Percentiles rank a stretch among this genome's conserved stretches.
These are phyloP conservation scores for Colletotrichum gigasporum DNA, from an alignment of 2,329 filamentous ascomycete species.

Conservation along the genomic window DNA sequence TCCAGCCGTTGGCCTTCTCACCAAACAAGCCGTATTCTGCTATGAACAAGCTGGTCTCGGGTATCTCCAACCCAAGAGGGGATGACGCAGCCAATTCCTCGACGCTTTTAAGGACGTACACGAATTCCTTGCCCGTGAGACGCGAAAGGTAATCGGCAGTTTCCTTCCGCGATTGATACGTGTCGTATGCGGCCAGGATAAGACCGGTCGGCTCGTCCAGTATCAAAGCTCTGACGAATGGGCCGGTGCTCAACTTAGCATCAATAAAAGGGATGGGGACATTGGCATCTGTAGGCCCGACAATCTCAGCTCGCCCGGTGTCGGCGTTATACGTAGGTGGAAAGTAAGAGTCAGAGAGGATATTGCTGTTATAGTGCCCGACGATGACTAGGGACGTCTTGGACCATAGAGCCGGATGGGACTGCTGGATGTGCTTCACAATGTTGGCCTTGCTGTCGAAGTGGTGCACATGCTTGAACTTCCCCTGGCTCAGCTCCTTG, in stretches of 20 bases:
- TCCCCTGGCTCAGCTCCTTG: neutral
- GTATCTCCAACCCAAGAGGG: neutral
- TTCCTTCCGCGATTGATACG: slow-evolving; percentile 44
- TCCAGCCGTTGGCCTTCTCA: neutral
- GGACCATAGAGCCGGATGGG: neutral
- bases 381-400: slow-evolving; percentile 11
- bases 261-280: slow-evolving; percentile 43
- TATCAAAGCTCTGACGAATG: slow-evolving; percentile 54
- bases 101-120: slow-evolving; percentile 38
- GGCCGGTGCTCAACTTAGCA: slow-evolving; percentile 47
- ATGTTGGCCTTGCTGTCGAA: slow-evolving; percentile 18
- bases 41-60: neutral
- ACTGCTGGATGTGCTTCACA: neutral
- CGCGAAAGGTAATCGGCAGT: slow-evolving; percentile 45
- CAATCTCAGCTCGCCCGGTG: neutral
- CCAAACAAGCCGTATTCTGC: slow-evolving; percentile 12
- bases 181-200: slow-evolving; percentile 56
- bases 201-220: slow-evolving; percentile 48
- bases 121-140: slow-evolving; percentile 46
- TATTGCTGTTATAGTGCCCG: slow-evolving; percentile 17
- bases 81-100: slow-evolving; percentile 40
- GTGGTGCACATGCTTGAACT: slow-evolving; percentile 3
- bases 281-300: neutral
- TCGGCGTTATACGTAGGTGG: neutral
- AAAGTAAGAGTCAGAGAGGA: neutral